Evolutionary conservation across 768 basidiomycete species (phyloP).

Genomic region (Lactarius deliciosus): DNA sequence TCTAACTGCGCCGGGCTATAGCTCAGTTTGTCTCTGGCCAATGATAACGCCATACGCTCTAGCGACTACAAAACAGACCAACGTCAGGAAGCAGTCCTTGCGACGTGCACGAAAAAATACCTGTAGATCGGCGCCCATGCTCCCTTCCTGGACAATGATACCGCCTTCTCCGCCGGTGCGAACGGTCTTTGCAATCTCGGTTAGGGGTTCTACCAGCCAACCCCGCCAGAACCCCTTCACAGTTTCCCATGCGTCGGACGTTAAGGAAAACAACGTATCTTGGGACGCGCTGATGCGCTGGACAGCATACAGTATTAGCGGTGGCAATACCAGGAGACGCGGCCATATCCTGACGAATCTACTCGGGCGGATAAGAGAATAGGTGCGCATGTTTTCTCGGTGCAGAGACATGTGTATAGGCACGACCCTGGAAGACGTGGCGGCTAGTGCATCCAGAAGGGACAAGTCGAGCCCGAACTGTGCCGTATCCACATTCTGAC

Average conservation of each 20-base stretch:
- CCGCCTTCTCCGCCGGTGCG: constrained; percentile 75
- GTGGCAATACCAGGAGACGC: constrained; percentile 71
- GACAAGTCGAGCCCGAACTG: constrained; percentile 9
- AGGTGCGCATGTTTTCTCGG: constrained; percentile 32
- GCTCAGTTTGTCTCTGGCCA: constrained; percentile 78
- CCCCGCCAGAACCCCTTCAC: constrained; percentile 68
- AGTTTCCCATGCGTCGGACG: constrained; percentile 63
- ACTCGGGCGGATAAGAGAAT: constrained; percentile 63
- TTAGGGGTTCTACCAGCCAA: constrained; percentile 87
- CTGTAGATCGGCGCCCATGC: constrained; percentile 81
- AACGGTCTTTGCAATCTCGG: constrained; percentile 78
- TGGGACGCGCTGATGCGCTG: constrained; percentile 58
- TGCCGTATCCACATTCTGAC: constrained; percentile 16
- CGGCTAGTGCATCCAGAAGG: constrained; percentile 7
- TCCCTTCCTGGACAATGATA: constrained; percentile 75
- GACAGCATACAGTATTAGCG: constrained; percentile 53
- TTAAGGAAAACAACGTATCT: constrained; percentile 53
- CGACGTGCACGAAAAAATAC: constrained; percentile 41
- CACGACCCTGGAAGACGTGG: constrained; percentile 25
- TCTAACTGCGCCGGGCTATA: constrained; percentile 65
- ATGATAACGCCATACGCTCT: constrained; percentile 86
- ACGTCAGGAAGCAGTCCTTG: constrained; percentile 1
- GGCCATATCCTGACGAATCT: constrained; percentile 78
- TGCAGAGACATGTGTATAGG: constrained; percentile 26
- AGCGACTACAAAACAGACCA: constrained; percentile 56